Base-by-base conservation (phyloP, 73 alveolate species). In the Paramecium sexaurelia region DNA sequence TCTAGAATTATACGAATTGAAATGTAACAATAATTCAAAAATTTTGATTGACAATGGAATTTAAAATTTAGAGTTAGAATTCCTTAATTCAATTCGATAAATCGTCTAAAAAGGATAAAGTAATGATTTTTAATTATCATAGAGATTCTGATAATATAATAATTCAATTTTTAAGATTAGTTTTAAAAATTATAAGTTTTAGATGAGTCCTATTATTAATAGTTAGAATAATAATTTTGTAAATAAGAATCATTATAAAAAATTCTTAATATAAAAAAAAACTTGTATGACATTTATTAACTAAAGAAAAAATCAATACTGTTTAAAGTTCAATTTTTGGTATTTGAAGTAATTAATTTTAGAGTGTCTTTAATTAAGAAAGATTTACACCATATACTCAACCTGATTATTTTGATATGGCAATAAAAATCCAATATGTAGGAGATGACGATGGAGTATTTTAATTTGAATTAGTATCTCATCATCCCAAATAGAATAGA, bases 361-460 rank as follows among this genome's bases (percentile, higher is more conserved):
- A 61, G 83, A 61, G 83, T 61, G 47, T 24, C 6, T 61, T 61
- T 61, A 26, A 29, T 61, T 71, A 71, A 71, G 86, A 71, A 36
- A 19, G 19, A n/a, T 29, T 33, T 36, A 71, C 24, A 33, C 86
- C 86, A 5, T 71, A 71, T 71, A 32, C 35, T n/a, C 56, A 71
- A 71, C 32, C 86, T 13, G 86, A 71, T 35, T 71, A 71, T 36
- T 71, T 71, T 32, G 56, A 71, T 36, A 37, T 71, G 37, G 56
- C 43, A 6, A 36, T 36, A 37, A 71, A 71, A 13, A 32, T 71
- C 7, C 86, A 71, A 35, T 71, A 71, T 36, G 17, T 20, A 9
- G 86, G 86, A 71, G 55, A 33, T n/a, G 86, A 71, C 15, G 86
- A 71, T 33, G 56, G 56, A 1, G 0, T 27, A 33, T 71, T 71